phyloP scores from a whole-genome alignment of 192 early-diverging fungal species.

The Backusella mclennaniae region DNA sequence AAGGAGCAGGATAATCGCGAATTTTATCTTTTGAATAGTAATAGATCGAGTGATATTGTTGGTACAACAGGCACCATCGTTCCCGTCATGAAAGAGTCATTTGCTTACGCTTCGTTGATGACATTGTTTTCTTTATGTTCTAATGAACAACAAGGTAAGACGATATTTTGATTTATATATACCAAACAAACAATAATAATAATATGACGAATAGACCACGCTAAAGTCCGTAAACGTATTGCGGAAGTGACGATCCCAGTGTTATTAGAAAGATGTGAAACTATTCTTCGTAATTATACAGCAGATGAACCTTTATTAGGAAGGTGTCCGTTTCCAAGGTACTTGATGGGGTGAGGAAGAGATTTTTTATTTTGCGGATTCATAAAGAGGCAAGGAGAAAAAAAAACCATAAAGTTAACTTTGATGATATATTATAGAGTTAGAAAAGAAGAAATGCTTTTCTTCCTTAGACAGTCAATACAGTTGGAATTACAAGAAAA shows the following conservation, averaged over 20 bases:
- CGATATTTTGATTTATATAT: slow-evolving; percentile 11
- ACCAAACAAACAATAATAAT: neutral
- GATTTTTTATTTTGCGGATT: slow-evolving; percentile 10
- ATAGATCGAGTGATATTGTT: slow-evolving; percentile 36
- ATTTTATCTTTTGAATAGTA: neutral
- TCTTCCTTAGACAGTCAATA: slow-evolving; percentile 49
- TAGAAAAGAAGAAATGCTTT: slow-evolving; percentile 57
- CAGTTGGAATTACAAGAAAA: slow-evolving; percentile 47
- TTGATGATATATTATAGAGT: slow-evolving; percentile 39
- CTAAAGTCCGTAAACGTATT: slow-evolving; percentile 52
- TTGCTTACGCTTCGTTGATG: slow-evolving; percentile 63
- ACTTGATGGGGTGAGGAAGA: slow-evolving; percentile 35
- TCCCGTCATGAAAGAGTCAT: slow-evolving; percentile 61
- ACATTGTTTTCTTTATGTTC: slow-evolving; percentile 68
- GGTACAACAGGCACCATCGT: slow-evolving; percentile 56
- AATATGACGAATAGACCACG: slow-evolving; percentile 33
- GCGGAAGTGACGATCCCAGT: slow-evolving; percentile 61
- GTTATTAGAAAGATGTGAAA: slow-evolving; percentile 59
- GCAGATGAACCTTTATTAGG: slow-evolving; percentile 66
- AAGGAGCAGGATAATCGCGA: neutral
- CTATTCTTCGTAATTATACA: slow-evolving; percentile 56
- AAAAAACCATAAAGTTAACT: neutral
- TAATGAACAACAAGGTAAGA: slow-evolving; percentile 35
- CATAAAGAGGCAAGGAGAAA: neutral
- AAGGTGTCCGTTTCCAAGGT: slow-evolving; percentile 70